Evolutionary conservation across 2,329 filamentous ascomycete genomes (phyloP).

Genomic region (Beauveria australis): DNA sequence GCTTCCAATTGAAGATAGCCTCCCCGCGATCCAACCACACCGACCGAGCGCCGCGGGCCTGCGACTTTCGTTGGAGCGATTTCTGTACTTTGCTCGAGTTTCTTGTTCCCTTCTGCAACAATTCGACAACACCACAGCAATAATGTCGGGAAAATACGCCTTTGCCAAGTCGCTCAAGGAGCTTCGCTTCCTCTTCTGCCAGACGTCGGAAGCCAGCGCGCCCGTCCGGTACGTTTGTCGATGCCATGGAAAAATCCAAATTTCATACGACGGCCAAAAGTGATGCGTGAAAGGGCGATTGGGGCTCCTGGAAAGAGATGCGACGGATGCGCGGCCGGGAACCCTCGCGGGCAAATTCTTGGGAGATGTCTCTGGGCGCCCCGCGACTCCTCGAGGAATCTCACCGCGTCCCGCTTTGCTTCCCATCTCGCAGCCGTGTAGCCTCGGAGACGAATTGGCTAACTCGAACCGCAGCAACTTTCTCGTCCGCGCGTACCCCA

Average conservation of each 20-base stretch:
- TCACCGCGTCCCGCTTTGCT: background rate
- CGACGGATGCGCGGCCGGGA: background rate
- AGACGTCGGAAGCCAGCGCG: conserved; percentile 84
- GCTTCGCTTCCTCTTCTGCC: conserved; percentile 95
- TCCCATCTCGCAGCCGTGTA: background rate
- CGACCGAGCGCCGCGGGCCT: background rate
- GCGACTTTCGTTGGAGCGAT: background rate
- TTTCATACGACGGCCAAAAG: background rate
- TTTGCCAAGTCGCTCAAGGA: conserved; percentile 87
- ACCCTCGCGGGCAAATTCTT: background rate
- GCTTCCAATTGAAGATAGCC: conserved; percentile 2
- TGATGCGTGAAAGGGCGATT: background rate
- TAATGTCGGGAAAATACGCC: conserved; percentile 88
- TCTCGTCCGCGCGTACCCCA: conserved; percentile 83
- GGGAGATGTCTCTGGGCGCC: background rate
- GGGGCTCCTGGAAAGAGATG: background rate
- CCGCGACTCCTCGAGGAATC: no score
- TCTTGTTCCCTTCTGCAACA: background rate
- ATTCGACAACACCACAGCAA: conserved; percentile 7
- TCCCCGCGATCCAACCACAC: background rate
- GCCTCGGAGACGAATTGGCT: conserved; percentile 1
- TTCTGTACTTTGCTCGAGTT: background rate
- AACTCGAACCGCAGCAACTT: conserved; percentile 54
- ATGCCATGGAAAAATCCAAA: no score
- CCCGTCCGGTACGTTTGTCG: conserved; percentile 61